Base-by-base conservation (phyloP, 2,329 filamentous ascomycete species). In the Penicillium paneum region DNA sequence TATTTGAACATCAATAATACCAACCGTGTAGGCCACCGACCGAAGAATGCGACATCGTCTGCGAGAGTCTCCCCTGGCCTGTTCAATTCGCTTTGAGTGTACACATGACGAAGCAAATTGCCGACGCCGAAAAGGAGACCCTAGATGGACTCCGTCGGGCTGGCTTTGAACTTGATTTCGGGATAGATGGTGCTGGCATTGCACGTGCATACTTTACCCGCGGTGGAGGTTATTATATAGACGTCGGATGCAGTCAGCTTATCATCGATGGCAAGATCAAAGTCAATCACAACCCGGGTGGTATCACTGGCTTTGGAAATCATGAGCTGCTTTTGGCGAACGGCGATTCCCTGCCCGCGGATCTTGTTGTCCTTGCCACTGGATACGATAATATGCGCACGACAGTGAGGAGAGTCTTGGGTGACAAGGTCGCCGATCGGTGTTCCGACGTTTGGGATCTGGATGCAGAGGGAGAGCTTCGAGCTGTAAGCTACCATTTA, bases 341-440 rank as follows among this genome's bases (percentile, higher is more conserved):
- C 55, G 84, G 84, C 0, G 70, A 72, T 0, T 77, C 79, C 60
- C 66, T 88, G 0, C 77, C 82, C 17, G 83, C 84, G 0, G 85
- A 88, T 58, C 78, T 87, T 57, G 79, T 89, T 8, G 78, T 89
- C 0, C 76, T 86, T 39, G 84, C 84, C 0, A 87, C 84, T 0
- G 84, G 80, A 3, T 89, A 87, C 61, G 80, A 85, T 57, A 88
- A 87, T 64, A 90, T 90, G 86, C 76, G 78, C 11, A 84, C 82
- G 0, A 81, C 82, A 19, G 82, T 85, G 1, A 73, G 82, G n/a
- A 75, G 77, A 31, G 81, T 87, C 19, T 78, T 90, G 50, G 87
- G 86, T 0, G 79, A 85, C 29, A 76, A 79, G 17, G 75, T 89
- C 10, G 85, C 83, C 0, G 80, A 83, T 48, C 75, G 77, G 26